Evolutionary conservation across 306 rosid genomes (phyloP), one percentile per base, ranked within the genome.

Genomic region (Cyamopsis tetragonoloba): DNA sequence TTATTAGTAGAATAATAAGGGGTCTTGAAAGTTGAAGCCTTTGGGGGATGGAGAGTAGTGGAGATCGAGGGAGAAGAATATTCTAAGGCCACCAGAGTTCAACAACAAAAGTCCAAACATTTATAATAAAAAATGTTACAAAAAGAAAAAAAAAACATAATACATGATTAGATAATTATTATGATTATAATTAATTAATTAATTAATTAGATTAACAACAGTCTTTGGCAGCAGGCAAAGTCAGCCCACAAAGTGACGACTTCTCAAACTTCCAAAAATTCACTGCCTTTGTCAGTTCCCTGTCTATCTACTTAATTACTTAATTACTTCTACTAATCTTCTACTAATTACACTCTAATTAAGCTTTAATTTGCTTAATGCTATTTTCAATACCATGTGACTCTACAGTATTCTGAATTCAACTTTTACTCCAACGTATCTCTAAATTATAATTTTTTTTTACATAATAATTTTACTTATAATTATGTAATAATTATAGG

Each of bases 151-250:
- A n/a, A n/a, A n/a, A n/a, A n/a, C n/a, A n/a, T n/a, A n/a, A n/a
- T n/a, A 78, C 85, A 91, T 91, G 71, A 91, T 91, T 91, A 83
- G 88, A 91, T 83, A 86, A 88, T 91, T 91, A 91, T 91, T 85
- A 91, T 81, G 82, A 73, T 68, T 59, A 13, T 49, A 39, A 18
- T 59, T 35, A 66, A 80, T n/a, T n/a, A n/a, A n/a, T n/a, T n/a
- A n/a, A n/a, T n/a, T n/a, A n/a, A n/a, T n/a, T n/a, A n/a, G n/a
- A n/a, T n/a, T n/a, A n/a, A n/a, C n/a, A n/a, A n/a, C n/a, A n/a
- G n/a, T n/a, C n/a, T n/a, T n/a, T n/a, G n/a, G n/a, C n/a, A n/a
- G n/a, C 83, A 81, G 87, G 72, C 65, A 76, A 91, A 86, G 97
- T 91, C 96, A 91, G 97, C 97, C 78, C 96, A 74, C 85, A 86